phyloP scores from a whole-genome alignment of 345 rosid species.

The Pseudoturritis turrita region DNA sequence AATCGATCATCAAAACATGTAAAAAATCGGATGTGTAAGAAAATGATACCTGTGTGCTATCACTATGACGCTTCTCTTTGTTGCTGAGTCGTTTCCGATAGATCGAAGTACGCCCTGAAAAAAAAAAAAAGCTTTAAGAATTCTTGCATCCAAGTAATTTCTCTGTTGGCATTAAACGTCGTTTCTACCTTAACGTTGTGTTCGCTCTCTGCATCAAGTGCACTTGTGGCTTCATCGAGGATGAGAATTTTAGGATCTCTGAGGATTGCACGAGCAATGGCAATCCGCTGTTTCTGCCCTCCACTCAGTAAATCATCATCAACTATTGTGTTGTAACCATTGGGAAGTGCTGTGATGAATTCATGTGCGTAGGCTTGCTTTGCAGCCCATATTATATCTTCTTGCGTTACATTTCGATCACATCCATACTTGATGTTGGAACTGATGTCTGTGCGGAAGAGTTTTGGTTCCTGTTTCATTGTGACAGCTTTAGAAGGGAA shows the following conservation, averaged over 20 bases:
- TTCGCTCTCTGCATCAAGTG: conserved; percentile 96
- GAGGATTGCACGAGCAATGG: conserved; percentile 93
- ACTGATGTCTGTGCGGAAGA: conserved; percentile 81
- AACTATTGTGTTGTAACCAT: conserved; percentile 77
- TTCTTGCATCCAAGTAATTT: neutral
- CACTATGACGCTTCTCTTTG: conserved; percentile 76
- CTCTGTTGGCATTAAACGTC: neutral
- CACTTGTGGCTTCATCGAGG: conserved; percentile 97
- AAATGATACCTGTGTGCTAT: conserved; percentile 75
- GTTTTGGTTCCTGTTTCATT: conserved; percentile 75
- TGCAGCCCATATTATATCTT: conserved; percentile 88
- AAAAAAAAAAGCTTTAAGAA: neutral
- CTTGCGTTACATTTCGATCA: conserved; percentile 49
- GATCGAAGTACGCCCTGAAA: conserved; percentile 81
- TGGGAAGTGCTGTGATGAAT: conserved; percentile 77
- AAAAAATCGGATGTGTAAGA: neutral
- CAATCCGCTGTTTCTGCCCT: conserved; percentile 97
- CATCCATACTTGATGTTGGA: conserved; percentile 93
- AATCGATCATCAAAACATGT: neutral
- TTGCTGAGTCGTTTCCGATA: conserved; percentile 46
- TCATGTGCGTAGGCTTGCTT: conserved; percentile 92
- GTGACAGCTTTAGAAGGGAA: conserved; percentile 3
- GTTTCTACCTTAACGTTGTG: conserved; percentile 75
- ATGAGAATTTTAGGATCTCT: conserved; percentile 86
- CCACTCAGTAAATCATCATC: conserved; percentile 98